Conservation (phyloP, 805 yeast species). For the Blastobotrys mokoenaii region DNA sequence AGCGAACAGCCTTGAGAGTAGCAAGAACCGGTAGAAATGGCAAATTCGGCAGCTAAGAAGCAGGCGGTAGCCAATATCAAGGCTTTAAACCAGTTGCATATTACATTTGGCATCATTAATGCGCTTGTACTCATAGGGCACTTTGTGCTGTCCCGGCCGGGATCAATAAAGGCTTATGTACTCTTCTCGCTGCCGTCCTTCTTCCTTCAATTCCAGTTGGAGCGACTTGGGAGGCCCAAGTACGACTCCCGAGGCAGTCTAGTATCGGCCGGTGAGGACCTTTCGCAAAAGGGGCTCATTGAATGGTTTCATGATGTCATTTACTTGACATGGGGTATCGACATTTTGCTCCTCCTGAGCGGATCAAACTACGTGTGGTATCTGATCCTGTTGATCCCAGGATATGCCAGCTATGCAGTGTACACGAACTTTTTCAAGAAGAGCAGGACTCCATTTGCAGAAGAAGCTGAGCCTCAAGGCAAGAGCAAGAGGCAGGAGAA, state of each 20-base stretch:
- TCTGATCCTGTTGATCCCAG: slow-evolving; percentile 34
- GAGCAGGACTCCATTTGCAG: slow-evolving; percentile 6
- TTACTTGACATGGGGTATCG: slow-evolving; percentile 54
- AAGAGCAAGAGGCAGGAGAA: slow-evolving; percentile 33
- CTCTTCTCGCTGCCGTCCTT: slow-evolving; percentile 36
- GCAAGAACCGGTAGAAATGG: slow-evolving; percentile 24
- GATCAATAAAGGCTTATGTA: slow-evolving; percentile 36
- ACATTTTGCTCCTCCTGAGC: slow-evolving; percentile 41
- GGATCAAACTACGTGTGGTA: slow-evolving; percentile 57
- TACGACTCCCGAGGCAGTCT: slow-evolving; percentile 40
- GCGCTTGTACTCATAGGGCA: slow-evolving; percentile 32
- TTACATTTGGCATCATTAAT: slow-evolving; percentile 34
- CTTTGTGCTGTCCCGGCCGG: slow-evolving; percentile 38
- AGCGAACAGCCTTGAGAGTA: too few species aligned
- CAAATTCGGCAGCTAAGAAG: slow-evolving; percentile 37
- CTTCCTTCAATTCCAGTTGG: slow-evolving; percentile 44
- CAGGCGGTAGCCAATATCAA: slow-evolving; percentile 29
- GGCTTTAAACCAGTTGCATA: slow-evolving; percentile 28
- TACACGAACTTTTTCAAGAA: slow-evolving; percentile 31
- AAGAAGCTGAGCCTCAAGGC: slow-evolving; percentile 8
- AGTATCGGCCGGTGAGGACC: slow-evolving; percentile 50
- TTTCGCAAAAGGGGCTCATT: slow-evolving; percentile 53
- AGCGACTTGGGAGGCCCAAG: slow-evolving; percentile 52
- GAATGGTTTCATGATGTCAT: slow-evolving; percentile 67
- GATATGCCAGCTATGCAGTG: slow-evolving; percentile 41